Conservation (phyloP, 164 flowering plant species). For the Stephania japonica region DNA sequence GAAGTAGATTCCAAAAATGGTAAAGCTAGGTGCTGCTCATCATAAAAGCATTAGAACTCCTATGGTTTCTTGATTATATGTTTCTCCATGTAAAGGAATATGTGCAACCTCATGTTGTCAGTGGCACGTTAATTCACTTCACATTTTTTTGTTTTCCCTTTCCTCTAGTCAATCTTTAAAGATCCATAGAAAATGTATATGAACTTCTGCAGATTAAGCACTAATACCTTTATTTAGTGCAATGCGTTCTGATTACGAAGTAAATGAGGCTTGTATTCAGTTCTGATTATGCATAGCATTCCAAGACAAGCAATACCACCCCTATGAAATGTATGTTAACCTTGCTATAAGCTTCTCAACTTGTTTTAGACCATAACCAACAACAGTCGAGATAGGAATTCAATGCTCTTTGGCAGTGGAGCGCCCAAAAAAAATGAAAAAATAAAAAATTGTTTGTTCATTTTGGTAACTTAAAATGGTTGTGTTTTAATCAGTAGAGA, state of each 20-base stretch:
- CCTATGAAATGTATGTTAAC: too few relatives aligned
- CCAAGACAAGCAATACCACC: too few relatives aligned
- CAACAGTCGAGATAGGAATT: too few relatives aligned
- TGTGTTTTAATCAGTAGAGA: neutral
- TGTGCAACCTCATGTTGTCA: conserved; percentile 13
- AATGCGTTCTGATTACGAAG: too few relatives aligned
- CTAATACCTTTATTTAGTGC: neutral
- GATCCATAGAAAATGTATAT: conserved; percentile 7
- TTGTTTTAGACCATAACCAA: too few relatives aligned
- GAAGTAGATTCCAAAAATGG: conserved; percentile 21
- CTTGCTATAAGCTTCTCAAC: too few relatives aligned
- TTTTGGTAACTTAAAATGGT: neutral
- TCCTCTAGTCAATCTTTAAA: neutral
- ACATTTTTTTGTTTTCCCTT: neutral
- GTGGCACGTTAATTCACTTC: neutral
- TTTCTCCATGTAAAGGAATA: conserved; percentile 14
- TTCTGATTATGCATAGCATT: too few relatives aligned
- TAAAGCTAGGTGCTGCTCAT: conserved; percentile 33
- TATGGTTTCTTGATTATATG: neutral
- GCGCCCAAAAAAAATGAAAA: too few relatives aligned
- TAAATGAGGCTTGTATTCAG: too few relatives aligned
- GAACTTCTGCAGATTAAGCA: conserved; percentile 6
- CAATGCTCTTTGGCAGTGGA: too few relatives aligned
- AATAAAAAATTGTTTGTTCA: too few relatives aligned
- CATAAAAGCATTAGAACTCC: conserved; percentile 1